phyloP scores from a whole-genome alignment of 2,329 filamentous ascomycete genomes.

The Chaetomium olivaceum region DNA sequence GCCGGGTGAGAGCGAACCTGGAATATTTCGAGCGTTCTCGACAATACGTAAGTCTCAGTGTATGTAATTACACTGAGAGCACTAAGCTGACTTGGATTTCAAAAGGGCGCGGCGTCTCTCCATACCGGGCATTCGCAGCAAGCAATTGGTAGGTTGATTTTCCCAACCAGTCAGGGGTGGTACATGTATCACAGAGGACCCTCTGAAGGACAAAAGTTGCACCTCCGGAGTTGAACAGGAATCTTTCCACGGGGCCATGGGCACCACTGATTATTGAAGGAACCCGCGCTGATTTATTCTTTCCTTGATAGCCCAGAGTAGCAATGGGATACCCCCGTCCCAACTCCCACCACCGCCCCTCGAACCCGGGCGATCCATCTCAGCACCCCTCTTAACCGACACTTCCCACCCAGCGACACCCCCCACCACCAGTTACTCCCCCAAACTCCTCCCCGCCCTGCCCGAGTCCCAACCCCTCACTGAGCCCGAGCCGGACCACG shows the following conservation, averaged over 20 bases:
- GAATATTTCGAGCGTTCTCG: conserved; percentile 50
- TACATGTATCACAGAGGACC: neutral
- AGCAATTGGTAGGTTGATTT: conserved; percentile 28
- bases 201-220: neutral
- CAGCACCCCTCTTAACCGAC: conserved; percentile 15
- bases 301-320: conserved; percentile 27
- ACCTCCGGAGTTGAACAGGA: conserved; percentile 21
- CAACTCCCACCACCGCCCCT: conserved; percentile 14
- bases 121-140: conserved; percentile 16
- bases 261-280: neutral
- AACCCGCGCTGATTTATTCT: conserved; percentile 31
- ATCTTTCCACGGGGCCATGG: conserved; percentile 13
- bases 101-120: conserved; percentile 14
- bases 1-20: conserved; percentile 44
- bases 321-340: conserved; percentile 22
- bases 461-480: conserved; percentile 1
- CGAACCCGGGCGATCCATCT: conserved; percentile 13
- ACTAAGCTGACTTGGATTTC: neutral
- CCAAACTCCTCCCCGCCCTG: conserved; percentile 10
- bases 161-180: conserved; percentile 9
- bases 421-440: neutral
- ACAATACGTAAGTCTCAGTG: conserved; percentile 40
- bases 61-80: neutral
- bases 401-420: neutral
- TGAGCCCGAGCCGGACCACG: conserved; percentile 13